Evolutionary conservation across 177 flowering plant species (phyloP).

Genomic region (Vitis hybrid): DNA sequence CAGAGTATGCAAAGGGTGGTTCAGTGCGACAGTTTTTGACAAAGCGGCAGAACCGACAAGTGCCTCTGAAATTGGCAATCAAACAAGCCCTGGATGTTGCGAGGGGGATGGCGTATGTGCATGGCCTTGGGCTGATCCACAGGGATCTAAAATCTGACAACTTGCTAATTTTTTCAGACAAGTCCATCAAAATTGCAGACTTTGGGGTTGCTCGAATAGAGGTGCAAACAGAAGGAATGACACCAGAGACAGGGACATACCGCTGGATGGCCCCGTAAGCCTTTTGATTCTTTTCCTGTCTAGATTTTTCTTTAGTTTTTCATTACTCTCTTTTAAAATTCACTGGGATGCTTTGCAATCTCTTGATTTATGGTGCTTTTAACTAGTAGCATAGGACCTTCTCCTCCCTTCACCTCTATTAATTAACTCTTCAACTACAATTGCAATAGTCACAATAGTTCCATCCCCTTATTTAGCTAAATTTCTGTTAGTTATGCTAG

Average conservation of each 20-base stretch:
- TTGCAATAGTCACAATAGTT: no score
- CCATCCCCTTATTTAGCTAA: no score
- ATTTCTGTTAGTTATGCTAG: no score
- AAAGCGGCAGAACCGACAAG: conserved; percentile 37
- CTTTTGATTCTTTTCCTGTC: neutral
- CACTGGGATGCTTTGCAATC: no score
- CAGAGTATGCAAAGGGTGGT: conserved; percentile 49
- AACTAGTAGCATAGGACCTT: no score
- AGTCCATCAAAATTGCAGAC: conserved; percentile 51
- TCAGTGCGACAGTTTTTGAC: conserved; percentile 43
- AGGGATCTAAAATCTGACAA: conserved; percentile 48
- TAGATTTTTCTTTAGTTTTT: no score
- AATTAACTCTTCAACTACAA: no score
- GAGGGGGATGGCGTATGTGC: conserved; percentile 50
- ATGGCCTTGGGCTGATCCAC: conserved; percentile 40
- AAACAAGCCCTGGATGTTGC: conserved; percentile 57
- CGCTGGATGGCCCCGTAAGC: conserved; percentile 63
- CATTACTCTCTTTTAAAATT: no score
- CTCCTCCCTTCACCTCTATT: no score
- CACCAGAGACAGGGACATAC: conserved; percentile 49
- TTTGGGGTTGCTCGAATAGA: conserved; percentile 53
- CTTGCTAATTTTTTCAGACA: conserved; percentile 37
- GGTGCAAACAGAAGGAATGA: conserved; percentile 56
- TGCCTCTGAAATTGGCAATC: conserved; percentile 39
- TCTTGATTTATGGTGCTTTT: no score